Evolutionary conservation across 2,329 filamentous ascomycete genomes (phyloP), one percentile per base, ranked within the genome.

Genomic region (Neophaeococcomyces mojaviensis): DNA sequence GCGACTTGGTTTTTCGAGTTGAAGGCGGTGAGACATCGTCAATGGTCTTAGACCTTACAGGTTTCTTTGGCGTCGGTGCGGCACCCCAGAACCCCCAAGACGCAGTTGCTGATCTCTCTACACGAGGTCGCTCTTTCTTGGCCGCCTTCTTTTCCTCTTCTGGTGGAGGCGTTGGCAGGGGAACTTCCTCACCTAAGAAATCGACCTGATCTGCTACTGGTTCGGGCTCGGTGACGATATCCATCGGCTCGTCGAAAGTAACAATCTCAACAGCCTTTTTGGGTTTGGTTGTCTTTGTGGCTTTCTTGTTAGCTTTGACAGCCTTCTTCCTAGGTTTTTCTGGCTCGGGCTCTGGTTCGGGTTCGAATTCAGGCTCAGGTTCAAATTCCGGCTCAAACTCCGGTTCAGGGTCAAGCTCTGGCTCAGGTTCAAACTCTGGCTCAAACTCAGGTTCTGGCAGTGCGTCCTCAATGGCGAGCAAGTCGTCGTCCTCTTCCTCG

Each of bases 41-140:
- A 31, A 49, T 48, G 10, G 61, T 58, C 44, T 78, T 74, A 56
- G 74, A 81, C 53, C 74, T 73, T 51, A 60, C 55, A 18, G 71
- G 60, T 54, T 70, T 73, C 53, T 67, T 70, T 3, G 68, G 61
- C 2, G 64, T 59, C 16, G 72, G 66, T 36, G 32, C 33, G 28
- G 79, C 74, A 15, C 77, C 78, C 84, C 84, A 90, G 62, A 81
- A 79, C 30, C 81, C 83, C 87, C 88, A 92, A 24, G 84, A 80
- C 10, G 77, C 72, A n/a, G 66, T 66, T 30, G 73, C 74, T 31
- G 84, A 82, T 48, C 86, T 84, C 55, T 80, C 85, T 52, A 88
- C 78, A 59, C 83, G 87, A 22, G 84, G 70, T 12, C 88, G 83
- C 52, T 94, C 86, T 61, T 84, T 94, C 66, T 80, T 86, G 3